Percentiles rank a stretch among this genome's conserved stretches.
These are phyloP conservation scores for Phoenix roebelenii DNA, from an alignment of 176 grass and related monocot species.

Conservation along the genomic window DNA sequence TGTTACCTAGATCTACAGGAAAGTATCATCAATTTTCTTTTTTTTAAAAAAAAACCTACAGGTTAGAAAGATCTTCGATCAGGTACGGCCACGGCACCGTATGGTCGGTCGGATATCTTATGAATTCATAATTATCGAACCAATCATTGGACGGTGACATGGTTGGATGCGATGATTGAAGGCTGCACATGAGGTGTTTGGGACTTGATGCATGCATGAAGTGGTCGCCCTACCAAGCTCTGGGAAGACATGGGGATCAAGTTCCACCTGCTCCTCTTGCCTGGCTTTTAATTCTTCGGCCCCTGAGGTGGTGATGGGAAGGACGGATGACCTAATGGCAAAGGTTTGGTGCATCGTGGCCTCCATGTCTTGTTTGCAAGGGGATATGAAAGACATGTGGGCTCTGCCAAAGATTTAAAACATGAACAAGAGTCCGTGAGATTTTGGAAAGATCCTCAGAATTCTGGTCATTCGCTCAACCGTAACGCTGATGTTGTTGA, in stretches of 20 bases:
- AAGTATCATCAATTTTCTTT: too few species aligned
- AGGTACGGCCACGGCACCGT: too few species aligned
- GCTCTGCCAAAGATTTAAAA: background rate
- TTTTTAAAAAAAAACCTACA: too few species aligned
- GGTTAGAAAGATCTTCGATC: too few species aligned
- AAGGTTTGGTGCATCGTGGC: conserved; percentile 5
- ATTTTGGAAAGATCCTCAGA: background rate
- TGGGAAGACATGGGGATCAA: conserved; percentile 9
- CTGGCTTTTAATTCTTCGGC: conserved; percentile 17
- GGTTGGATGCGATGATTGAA: conserved; percentile 6
- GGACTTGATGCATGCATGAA: background rate
- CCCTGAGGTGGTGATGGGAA: background rate
- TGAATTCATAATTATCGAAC: conserved; percentile 9
- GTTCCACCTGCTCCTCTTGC: conserved; percentile 11
- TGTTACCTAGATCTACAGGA: too few species aligned
- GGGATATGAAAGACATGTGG: conserved; percentile 18
- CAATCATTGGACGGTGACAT: conserved; percentile 1
- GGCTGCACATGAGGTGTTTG: conserved; percentile 38
- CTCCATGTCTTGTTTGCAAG: conserved; percentile 22
- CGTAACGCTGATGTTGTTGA: conserved; percentile 12
- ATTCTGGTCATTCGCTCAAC: conserved; percentile 8
- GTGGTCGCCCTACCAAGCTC: conserved; percentile 20
- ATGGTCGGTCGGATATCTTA: too few species aligned
- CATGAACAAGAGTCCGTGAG: background rate
- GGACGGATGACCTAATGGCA: conserved; percentile 9